These are phyloP conservation scores for Solanum virginianum DNA, from an alignment of 257 asterid species.

Conservation along the genomic window DNA sequence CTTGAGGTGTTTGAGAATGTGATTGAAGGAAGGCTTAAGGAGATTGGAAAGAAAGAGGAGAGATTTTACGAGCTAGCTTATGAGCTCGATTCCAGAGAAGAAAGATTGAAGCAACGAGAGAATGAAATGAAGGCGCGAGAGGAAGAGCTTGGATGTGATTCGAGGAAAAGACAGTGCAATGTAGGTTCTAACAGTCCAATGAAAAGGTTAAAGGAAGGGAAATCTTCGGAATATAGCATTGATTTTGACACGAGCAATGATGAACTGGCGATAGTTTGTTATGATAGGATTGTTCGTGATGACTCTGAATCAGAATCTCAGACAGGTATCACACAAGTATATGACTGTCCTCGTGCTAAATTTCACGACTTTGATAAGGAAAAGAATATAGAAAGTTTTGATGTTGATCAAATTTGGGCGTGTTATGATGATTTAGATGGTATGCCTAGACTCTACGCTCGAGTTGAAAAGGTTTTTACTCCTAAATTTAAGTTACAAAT, in stretches of 20 bases:
- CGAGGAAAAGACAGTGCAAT: background rate
- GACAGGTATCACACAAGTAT: background rate
- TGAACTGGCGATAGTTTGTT: background rate
- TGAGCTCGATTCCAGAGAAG: background rate
- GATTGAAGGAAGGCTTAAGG: background rate
- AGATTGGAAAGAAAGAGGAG: background rate
- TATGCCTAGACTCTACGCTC: constrained; percentile 77
- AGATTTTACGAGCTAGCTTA: background rate
- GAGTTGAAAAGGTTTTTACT: constrained; percentile 25
- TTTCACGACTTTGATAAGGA: constrained; percentile 54
- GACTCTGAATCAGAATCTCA: constrained; percentile 26
- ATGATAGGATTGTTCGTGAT: constrained; percentile 5
- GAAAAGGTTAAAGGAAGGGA: constrained; percentile 18
- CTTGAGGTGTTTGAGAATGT: background rate
- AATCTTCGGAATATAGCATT: constrained; percentile 7
- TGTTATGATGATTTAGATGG: constrained; percentile 49
- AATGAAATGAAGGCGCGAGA: background rate
- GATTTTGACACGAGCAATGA: background rate
- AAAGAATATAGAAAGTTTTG: constrained; percentile 24
- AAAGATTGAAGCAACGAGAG: background rate
- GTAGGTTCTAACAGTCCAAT: background rate
- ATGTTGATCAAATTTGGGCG: constrained; percentile 63
- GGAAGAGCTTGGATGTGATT: background rate
- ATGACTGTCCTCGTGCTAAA: constrained; percentile 41
- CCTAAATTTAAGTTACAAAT: constrained; percentile 33